These are phyloP conservation scores for Fusarium humuli DNA, from an alignment of 2,329 filamentous ascomycete genomes.

Conservation along the genomic window DNA sequence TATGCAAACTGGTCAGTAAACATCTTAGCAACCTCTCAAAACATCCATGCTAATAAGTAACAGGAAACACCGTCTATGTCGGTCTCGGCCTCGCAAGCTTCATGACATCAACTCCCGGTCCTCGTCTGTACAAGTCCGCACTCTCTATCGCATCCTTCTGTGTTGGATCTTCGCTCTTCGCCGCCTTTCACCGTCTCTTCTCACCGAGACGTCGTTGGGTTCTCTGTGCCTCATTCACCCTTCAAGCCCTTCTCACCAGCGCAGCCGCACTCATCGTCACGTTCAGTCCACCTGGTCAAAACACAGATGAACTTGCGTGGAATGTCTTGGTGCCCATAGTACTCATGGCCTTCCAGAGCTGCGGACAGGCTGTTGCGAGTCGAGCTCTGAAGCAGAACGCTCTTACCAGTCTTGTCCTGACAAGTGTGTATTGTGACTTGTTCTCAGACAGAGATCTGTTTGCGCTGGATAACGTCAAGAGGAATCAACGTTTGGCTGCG, in stretches of 20 bases:
- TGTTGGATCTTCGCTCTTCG: slow-evolving; percentile 77
- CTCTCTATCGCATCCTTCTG: slow-evolving; percentile 78
- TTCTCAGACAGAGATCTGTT: slow-evolving; percentile 72
- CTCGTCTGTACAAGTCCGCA: slow-evolving; percentile 65
- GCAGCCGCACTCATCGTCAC: slow-evolving; percentile 67
- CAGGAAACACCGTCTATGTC: slow-evolving; percentile 82
- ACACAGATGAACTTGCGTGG: slow-evolving; percentile 63
- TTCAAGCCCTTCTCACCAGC: slow-evolving; percentile 63
- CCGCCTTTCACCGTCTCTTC: slow-evolving; percentile 72
- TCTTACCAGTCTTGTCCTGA: slow-evolving; percentile 82
- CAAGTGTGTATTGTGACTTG: slow-evolving; percentile 83
- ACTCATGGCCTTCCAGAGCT: slow-evolving; percentile 80
- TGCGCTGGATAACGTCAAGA: slow-evolving; percentile 56
- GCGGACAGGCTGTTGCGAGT: slow-evolving; percentile 81
- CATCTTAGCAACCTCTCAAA: not conserved
- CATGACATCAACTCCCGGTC: slow-evolving; percentile 53
- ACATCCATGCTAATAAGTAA: not conserved
- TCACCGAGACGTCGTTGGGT: slow-evolving; percentile 72
- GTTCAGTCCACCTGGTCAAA: slow-evolving; percentile 53
- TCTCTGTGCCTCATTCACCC: slow-evolving; percentile 67
- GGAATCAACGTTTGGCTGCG: slow-evolving; percentile 63
- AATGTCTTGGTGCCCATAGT: slow-evolving; percentile 73
- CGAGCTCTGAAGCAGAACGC: slow-evolving; percentile 75
- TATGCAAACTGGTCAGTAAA: slow-evolving; percentile 78
- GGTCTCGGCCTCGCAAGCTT: slow-evolving; percentile 68